These are phyloP conservation scores for Thamnidium elegans DNA, from an alignment of 192 early-diverging fungal species.

Conservation along the genomic window DNA sequence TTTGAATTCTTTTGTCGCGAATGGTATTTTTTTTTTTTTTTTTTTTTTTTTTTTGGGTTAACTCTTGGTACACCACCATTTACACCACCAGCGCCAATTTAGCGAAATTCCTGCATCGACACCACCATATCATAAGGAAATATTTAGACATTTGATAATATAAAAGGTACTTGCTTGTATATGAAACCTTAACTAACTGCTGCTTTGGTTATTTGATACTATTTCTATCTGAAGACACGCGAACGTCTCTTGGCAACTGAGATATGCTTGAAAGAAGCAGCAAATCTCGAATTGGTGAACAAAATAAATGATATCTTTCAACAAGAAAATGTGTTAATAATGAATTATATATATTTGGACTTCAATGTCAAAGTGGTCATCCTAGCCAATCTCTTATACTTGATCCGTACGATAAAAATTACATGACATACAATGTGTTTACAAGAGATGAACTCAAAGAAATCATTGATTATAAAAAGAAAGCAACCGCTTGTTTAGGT, in stretches of 20 bases:
- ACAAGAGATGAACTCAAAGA: too few species aligned
- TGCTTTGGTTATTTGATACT: not conserved
- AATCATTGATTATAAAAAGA: too few species aligned
- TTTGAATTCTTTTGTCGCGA: too few species aligned
- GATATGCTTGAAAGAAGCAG: not conserved
- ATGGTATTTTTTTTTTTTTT: not conserved
- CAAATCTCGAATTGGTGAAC: not conserved
- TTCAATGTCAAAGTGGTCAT: not conserved
- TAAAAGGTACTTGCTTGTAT: too few species aligned
- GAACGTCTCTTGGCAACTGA: not conserved
- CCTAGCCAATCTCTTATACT: not conserved
- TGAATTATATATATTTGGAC: not conserved
- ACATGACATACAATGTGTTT: not conserved
- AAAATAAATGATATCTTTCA: not conserved
- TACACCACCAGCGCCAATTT: too few species aligned
- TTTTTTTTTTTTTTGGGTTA: too few species aligned
- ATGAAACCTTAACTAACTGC: not conserved
- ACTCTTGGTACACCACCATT: too few species aligned
- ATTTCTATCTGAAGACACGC: not conserved
- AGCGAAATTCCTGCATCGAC: too few species aligned
- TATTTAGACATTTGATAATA: too few species aligned
- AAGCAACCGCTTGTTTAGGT: not conserved
- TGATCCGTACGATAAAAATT: not conserved
- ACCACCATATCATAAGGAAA: too few species aligned
- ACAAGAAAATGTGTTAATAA: not conserved